Base-by-base conservation (phyloP, 116 monocot species). In the Iris pallida region DNA sequence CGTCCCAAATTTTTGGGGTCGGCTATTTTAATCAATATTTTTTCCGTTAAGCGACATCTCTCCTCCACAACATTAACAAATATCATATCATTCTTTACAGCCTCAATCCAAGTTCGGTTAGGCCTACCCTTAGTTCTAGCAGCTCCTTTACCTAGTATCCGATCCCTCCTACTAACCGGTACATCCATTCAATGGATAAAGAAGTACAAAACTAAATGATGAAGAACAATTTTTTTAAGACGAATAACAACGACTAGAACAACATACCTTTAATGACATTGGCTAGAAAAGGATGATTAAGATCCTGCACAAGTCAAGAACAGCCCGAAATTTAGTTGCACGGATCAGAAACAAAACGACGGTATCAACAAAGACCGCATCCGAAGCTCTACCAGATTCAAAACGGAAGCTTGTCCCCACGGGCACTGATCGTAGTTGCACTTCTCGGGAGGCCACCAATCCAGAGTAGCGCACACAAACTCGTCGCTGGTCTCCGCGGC, bases 371-470 rank as follows among this genome's bases (percentile, higher is more conserved):
- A 30, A 30, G 30, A 30, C 30, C 30, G 30, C 30, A 30, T 30
- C 30, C 30, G 30, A 12, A 66, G 10, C 20, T 44, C 58, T 83
- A 97, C 96, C 81, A 97, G 61, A 68, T 97, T 92, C 54, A 97
- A 69, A 76, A 79, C 70, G 52, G 96, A 92, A 69, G 92, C 42
- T 19, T 80, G 45, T 47, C 89, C 87, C 96, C 96, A 96, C 30
- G 96, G 89, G 63, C 96, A 96, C n/a, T 89, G 83, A 56, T 83
- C 59, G 59, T 96, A 96, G 64, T 92, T 85, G 53, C 92, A 96
- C 72, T 96, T 92, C 71, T 92, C 85, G 20, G 79, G 79, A 61
- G 96, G 92, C 96, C 96, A 96, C 96, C 96, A 96, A 76, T 96
- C 96, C 45, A 96, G 45, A 67, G 96, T 96, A 19, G 96, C 92